Evolutionary conservation across 768 basidiomycete species (phyloP), one percentile per base, ranked within the genome.

Genomic region (Coprinopsis cinerea): DNA sequence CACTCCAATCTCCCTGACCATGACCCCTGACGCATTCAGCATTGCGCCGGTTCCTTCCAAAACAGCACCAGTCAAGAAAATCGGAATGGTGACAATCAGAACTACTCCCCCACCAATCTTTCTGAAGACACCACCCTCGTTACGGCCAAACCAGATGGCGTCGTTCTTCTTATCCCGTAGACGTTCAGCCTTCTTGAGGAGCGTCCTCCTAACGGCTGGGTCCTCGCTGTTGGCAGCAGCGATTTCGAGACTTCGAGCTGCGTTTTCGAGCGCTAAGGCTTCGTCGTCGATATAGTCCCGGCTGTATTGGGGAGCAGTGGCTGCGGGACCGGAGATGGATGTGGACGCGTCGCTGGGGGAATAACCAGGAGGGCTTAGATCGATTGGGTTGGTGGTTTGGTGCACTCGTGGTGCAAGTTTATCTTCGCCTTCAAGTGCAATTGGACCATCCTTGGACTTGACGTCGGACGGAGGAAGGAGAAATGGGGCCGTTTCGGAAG

Each of bases 1-100:
- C n/a, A n/a, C 14, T 15, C 48, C 48, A 26, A 32, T 9, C 4
- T 20, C 48, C 18, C 32, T 28, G 11, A 49, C 17, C 14, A 49
- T 15, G 15, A 49, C 32, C 2, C 51, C 51, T 14, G 51, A n/a
- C 28, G 34, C 36, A 24, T 47, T 46, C 14, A 52, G 35, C 44
- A 47, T 37, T 14, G 24, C 34, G 11, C 51, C 51, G 7, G 51
- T 40, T 23, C 30, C 51, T 27, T 52, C 51, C 5, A 52, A 24
- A 7, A 34, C 28, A 7, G 43, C 36, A 11, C 51, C 51, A 17
- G 10, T 32, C 13, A 47, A 3, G 14, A 41, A 52, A 10, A 52
- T 14, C 10, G 51, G 51, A n/a, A 22, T 42, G 5, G 51, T 52
- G 25, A 32, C 11, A 15, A 52, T 6, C 44, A 52, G 15, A 20